Percentiles rank a stretch among this genome's conserved stretches.
Conservation (phyloP, 2,329 filamentous ascomycete species). For the Metarhizium sp. region DNA sequence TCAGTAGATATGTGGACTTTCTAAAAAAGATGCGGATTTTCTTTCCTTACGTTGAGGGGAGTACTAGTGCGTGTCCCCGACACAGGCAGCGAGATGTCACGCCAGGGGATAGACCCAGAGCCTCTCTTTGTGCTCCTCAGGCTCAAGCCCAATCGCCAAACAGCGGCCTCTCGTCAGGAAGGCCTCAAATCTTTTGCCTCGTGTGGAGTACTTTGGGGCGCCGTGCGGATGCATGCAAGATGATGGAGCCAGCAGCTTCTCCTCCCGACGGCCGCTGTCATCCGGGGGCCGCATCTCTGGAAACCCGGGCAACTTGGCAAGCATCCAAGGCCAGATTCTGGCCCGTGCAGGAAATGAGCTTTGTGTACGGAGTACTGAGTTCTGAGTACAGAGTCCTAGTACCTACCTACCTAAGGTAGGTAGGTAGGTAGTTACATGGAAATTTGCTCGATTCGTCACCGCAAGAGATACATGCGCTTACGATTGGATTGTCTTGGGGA, state of each 20-base stretch:
- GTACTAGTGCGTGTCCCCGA: not conserved
- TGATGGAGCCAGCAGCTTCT: not conserved
- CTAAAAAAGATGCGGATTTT: not conserved
- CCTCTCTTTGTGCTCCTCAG: not conserved
- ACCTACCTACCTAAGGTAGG: too few species aligned
- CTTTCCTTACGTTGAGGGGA: not conserved
- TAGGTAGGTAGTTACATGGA: too few species aligned
- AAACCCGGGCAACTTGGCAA: not conserved
- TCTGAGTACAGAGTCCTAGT: too few species aligned
- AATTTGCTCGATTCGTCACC: not conserved
- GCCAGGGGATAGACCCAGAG: not conserved
- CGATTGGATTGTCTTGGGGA: not conserved
- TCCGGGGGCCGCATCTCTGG: not conserved
- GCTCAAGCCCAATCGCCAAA: too few species aligned
- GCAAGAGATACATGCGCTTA: not conserved
- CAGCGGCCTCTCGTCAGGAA: too few species aligned
- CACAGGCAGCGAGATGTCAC: not conserved
- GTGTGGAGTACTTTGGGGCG: not conserved
- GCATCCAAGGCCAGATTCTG: not conserved
- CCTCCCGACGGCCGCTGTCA: not conserved
- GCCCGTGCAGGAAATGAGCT: not conserved
- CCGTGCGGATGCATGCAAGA: not conserved
- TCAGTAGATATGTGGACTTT: not conserved
- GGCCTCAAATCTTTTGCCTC: too few species aligned
- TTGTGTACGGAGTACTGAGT: not conserved